Percentiles rank a stretch among this genome's conserved stretches.
Evolutionary conservation across 768 basidiomycete genomes (phyloP).

Genomic region (Russula sp.): DNA sequence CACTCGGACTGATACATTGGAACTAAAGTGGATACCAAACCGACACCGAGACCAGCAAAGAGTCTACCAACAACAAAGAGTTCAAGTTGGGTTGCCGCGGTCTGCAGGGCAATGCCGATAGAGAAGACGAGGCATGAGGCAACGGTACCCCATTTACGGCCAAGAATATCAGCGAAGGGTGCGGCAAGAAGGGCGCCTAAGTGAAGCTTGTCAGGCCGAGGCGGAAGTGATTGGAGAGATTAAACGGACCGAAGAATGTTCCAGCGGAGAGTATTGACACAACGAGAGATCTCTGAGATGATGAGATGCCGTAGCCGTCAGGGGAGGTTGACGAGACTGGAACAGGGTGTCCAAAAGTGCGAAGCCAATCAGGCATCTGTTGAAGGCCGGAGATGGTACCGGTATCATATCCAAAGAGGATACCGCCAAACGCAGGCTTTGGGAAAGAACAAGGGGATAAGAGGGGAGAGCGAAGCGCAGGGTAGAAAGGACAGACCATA

Average conservation of each 20-base stretch:
- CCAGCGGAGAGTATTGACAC: constrained; percentile 76
- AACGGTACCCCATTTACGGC: constrained; percentile 45
- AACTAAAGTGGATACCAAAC: constrained; percentile 53
- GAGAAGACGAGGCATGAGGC: constrained; percentile 43
- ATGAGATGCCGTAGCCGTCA: constrained; percentile 30
- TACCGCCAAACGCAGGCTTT: constrained; percentile 35
- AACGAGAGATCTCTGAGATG: constrained; percentile 44
- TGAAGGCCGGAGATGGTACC: constrained; percentile 77
- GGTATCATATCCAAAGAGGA: constrained; percentile 67
- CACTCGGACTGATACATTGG: constrained; percentile 28
- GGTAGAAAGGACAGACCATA: constrained; percentile 26
- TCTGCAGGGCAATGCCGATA: constrained; percentile 61
- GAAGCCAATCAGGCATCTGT: constrained; percentile 53
- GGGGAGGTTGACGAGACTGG: constrained; percentile 21
- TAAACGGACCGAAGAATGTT: constrained; percentile 58
- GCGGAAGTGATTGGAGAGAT: constrained; percentile 11
- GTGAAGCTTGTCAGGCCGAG: not conserved
- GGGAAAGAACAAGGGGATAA: not conserved
- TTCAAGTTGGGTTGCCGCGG: constrained; percentile 42
- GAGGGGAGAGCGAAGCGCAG: not conserved
- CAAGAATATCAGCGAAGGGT: constrained; percentile 48
- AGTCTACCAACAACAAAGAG: constrained; percentile 56
- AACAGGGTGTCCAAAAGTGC: constrained; percentile 38
- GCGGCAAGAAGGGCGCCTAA: constrained; percentile 45
- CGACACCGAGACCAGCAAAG: constrained; percentile 74